These are phyloP conservation scores for Fulvia fulva DNA, from an alignment of 2,329 filamentous ascomycete genomes.

Conservation along the genomic window DNA sequence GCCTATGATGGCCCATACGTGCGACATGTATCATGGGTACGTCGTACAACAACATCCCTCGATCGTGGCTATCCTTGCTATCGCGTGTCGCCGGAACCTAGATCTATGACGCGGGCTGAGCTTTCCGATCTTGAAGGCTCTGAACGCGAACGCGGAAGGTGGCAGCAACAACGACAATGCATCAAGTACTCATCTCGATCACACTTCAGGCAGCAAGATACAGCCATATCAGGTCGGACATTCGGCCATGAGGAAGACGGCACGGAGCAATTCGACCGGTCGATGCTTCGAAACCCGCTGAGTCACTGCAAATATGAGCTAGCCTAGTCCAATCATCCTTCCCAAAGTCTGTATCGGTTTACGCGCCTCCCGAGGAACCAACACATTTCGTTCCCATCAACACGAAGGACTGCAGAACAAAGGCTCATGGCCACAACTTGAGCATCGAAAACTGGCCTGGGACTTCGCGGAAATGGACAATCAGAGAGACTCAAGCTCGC, in stretches of 20 bases:
- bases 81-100: too few species aligned
- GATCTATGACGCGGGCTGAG: too few species aligned
- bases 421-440: background rate
- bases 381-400: background rate
- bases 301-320: background rate
- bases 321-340: background rate
- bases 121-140: too few species aligned
- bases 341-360: background rate
- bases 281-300: background rate
- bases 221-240: background rate
- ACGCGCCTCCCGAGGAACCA: background rate
- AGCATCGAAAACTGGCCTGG: background rate
- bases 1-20: too few species aligned
- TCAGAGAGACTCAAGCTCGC: background rate
- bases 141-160: background rate
- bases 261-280: background rate
- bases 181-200: too few species aligned
- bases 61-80: too few species aligned
- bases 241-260: background rate
- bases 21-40: too few species aligned
- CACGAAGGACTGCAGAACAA: background rate
- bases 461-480: background rate
- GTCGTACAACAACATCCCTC: too few species aligned
- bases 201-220: background rate
- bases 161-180: background rate